These are phyloP conservation scores for Brassica carinata DNA, from an alignment of 345 rosid species.

Conservation along the genomic window DNA sequence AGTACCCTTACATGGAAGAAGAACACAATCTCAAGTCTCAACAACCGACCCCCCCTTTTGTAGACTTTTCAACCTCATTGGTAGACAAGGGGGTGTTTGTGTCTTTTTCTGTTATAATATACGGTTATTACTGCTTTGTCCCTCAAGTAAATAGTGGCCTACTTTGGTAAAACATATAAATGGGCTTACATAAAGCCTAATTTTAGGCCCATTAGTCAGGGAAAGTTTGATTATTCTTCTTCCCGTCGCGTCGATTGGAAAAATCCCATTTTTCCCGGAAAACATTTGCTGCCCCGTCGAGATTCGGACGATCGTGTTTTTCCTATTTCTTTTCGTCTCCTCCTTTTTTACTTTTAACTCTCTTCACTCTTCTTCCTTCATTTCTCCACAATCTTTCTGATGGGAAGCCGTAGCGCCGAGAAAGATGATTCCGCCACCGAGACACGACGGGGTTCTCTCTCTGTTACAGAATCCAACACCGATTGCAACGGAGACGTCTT, in stretches of 20 bases:
- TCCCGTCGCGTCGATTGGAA: background rate
- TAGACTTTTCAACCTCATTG: background rate
- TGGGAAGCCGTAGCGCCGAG: slow-evolving; percentile 40
- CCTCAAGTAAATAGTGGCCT: background rate
- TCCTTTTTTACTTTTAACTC: background rate
- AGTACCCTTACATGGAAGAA: background rate
- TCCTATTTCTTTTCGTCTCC: background rate
- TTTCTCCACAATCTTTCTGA: background rate
- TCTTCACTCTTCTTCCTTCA: slow-evolving; percentile 12
- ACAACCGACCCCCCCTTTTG: background rate
- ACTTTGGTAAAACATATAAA: background rate
- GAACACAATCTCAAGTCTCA: background rate
- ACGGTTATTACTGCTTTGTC: background rate
- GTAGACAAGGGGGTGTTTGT: slow-evolving; percentile 8
- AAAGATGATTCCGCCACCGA: slow-evolving; percentile 49
- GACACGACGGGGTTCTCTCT: slow-evolving; percentile 29
- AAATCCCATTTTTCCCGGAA: background rate
- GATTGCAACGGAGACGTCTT: slow-evolving; percentile 34
- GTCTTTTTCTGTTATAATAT: slow-evolving; percentile 15
- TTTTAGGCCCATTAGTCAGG: background rate
- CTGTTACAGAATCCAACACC: slow-evolving; percentile 48
- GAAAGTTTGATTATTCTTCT: background rate
- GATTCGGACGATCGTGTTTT: background rate
- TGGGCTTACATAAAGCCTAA: background rate
- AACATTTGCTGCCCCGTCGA: background rate